A percentile compares a stretch with the other conserved stretches of the same genome.
Evolutionary conservation across 1,139 yeast genomes (phyloP).

Genomic region (Saccharomyces pastorianus): DNA sequence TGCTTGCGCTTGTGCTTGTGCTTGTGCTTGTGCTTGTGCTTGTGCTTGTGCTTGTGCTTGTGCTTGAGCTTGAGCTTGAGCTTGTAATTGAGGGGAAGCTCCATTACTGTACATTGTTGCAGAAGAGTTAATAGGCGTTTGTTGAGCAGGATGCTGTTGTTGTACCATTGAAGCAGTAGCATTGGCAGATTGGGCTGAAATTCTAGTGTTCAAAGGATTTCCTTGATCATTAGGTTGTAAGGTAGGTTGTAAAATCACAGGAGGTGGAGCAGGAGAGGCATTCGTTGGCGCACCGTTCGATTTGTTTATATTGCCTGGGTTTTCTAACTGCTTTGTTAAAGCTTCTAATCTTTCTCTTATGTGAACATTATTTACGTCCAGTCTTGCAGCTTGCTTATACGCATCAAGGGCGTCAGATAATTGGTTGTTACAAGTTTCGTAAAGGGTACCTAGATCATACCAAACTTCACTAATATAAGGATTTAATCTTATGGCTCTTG

Average conservation of each 20-base stretch:
- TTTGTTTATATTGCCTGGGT: constrained; percentile 5
- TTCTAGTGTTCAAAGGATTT: constrained; percentile 27
- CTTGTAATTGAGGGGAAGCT: constrained; percentile 14
- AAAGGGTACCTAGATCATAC: constrained; percentile 94
- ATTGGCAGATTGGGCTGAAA: constrained; percentile 4
- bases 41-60: constrained; percentile 10
- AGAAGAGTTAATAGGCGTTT: constrained; percentile 10
- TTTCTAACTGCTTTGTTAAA: constrained; percentile 44
- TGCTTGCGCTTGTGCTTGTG: constrained; percentile 5
- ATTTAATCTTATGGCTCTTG: constrained; percentile 88
- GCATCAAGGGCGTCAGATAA: constrained; percentile 93
- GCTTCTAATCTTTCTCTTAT: constrained; percentile 88
- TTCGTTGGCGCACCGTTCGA: not conserved
- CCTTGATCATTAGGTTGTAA: constrained; percentile 26
- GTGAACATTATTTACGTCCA: constrained; percentile 91
- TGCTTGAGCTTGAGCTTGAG: constrained; percentile 12
- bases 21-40: constrained; percentile 1
- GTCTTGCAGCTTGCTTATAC: constrained; percentile 87
- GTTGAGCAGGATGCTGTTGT: constrained; percentile 17
- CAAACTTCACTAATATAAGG: constrained; percentile 96
- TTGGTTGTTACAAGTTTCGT: constrained; percentile 95
- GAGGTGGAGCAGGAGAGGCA: constrained; percentile 11
- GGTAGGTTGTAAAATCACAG: constrained; percentile 30
- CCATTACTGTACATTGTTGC: constrained; percentile 5
- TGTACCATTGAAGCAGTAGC: constrained; percentile 2